Percentiles rank a stretch among this genome's conserved stretches.
Conservation (phyloP, 192 early-diverging fungal genomes). For the Rhizoclosmatium sp. region DNA sequence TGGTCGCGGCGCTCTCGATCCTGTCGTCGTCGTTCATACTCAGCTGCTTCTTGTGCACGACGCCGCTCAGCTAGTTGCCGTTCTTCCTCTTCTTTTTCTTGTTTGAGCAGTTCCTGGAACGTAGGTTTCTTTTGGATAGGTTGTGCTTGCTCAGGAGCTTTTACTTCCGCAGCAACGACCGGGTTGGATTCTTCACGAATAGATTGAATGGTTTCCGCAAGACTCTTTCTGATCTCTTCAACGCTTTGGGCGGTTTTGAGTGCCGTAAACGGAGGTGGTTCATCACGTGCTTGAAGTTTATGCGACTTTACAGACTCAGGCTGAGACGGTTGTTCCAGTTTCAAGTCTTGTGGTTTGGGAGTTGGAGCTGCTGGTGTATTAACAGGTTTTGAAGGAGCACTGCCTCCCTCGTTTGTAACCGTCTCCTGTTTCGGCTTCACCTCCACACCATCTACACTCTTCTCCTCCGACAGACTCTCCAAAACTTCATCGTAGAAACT, state of each 20-base stretch:
- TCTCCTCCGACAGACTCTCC: not conserved
- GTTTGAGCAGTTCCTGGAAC: constrained; percentile 1
- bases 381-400: no score
- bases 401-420: no score
- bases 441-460: not conserved
- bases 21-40: constrained; percentile 17
- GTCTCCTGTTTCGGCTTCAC: not conserved
- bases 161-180: not conserved
- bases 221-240: not conserved
- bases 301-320: no score
- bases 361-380: no score
- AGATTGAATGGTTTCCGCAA: not conserved
- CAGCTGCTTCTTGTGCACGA: constrained; percentile 20
- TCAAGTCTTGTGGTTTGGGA: no score
- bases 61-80: not conserved
- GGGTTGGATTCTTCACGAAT: not conserved
- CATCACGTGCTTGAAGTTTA: no score
- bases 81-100: constrained; percentile 30
- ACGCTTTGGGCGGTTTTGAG: no score
- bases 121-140: not conserved
- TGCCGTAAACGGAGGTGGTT: no score
- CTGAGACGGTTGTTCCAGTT: no score
- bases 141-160: no score
- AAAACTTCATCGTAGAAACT: constrained; percentile 15
- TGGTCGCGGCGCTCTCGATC: constrained; percentile 29